Evolutionary conservation across 176 grass and related monocot species (phyloP).

Genomic region (Ensete glaucum): DNA sequence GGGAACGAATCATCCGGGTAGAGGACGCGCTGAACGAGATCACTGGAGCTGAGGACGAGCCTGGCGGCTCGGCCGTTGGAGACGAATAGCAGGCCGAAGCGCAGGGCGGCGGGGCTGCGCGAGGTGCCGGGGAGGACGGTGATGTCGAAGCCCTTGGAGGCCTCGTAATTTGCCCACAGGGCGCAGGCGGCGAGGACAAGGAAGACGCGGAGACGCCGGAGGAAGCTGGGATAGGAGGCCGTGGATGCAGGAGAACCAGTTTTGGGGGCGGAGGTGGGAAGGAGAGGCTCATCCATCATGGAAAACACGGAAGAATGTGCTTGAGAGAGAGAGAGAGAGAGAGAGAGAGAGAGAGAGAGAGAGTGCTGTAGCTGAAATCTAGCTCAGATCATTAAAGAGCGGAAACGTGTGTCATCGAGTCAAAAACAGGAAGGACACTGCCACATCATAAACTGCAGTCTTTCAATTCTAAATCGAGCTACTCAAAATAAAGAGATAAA

Average conservation of each 20-base stretch:
- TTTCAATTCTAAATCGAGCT: no score
- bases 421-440: no score
- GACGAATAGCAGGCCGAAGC: conserved; percentile 59
- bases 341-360: no score
- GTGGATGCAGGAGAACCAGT: background rate
- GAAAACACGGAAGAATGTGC: no score
- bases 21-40: conserved; percentile 37
- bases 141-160: conserved; percentile 44
- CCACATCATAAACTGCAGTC: no score
- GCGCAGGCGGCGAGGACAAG: conserved; percentile 32
- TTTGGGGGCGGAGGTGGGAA: conserved; percentile 22
- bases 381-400: no score
- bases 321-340: no score
- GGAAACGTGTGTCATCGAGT: no score
- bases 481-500: no score
- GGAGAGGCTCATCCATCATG: conserved; percentile 57
- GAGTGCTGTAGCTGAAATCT: no score
- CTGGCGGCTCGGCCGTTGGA: conserved; percentile 61
- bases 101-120: background rate
- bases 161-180: conserved; percentile 46
- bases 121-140: conserved; percentile 12
- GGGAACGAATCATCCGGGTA: conserved; percentile 60
- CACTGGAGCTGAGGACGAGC: conserved; percentile 37
- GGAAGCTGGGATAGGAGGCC: background rate
- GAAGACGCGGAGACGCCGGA: conserved; percentile 24